Evolutionary conservation across 2,329 filamentous ascomycete genomes (phyloP), one percentile per base, ranked within the genome.

Genomic region (Didymella arachidicola): DNA sequence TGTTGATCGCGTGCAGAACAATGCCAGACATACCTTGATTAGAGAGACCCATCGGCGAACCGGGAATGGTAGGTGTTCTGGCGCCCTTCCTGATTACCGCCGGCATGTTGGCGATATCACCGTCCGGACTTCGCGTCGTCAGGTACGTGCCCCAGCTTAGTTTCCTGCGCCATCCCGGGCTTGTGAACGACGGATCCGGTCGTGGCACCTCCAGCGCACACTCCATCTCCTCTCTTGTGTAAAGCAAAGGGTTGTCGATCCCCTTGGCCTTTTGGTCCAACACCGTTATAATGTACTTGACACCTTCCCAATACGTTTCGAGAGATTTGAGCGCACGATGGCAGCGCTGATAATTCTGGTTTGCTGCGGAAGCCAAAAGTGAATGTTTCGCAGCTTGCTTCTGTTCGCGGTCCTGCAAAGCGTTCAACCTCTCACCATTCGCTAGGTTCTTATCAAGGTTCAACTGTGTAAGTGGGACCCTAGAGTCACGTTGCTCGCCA

Each of bases 181-280:
- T 80, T 3, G 79, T 82, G 53, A 85, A 82, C 0, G 80, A 77
- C 11, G 80, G 81, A 34, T 82, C 79, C 16, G 76, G 77, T 26
- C 79, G 83, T 4, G 83, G 79, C 26, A 82, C 77, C 64, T 89
- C 84, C 38, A 81, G 85, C 3, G 86, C 87, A 70, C 86, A 89
- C 72, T 92, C 91, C 76, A 91, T 91, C 74, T 96, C 92, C 72
- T 96, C 92, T 14, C 78, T 78, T 0, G 84, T 87, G 63, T 87
- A 88, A 10, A 88, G 72, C 14, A 87, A 73, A 2, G 86, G 92
- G 69, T 96, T 92, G 77, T 89, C 91, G 36, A 94, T 91, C 0
- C 92, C 92, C 73, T 94, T 92, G 14, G 91, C 88, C 73, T 95
- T 95, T 67, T 96, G 92, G 67, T 96, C 91, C 11, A 96, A 80